Evolutionary conservation across 352 stramenopile genomes (phyloP), one percentile per base, ranked within the genome.

Genomic region (Globisporangium megalacanthum): DNA sequence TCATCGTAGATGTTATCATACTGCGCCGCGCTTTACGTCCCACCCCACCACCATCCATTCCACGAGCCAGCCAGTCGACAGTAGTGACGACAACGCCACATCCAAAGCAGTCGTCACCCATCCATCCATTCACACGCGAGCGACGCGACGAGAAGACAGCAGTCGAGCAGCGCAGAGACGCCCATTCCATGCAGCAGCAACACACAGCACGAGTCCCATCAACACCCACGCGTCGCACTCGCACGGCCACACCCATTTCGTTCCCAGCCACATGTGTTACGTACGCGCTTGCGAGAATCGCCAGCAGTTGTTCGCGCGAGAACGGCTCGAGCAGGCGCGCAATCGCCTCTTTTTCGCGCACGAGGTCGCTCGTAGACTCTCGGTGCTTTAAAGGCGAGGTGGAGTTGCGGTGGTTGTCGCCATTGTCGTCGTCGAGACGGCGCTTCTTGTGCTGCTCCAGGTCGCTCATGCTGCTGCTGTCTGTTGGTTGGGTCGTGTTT

Each of bases 241-340:
- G 49, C 20, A 56, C 9, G 54, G 7, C 51, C 53, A 19, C 35
- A 60, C 37, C 47, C 8, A 61, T 39, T 52, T 37, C 37, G 25
- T 45, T n/a, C 14, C 47, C 13, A 62, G 36, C 41, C 20, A 60
- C 42, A 49, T 29, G 19, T 47, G 19, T 35, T 19, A 73, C 74
- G 62, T 89, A 92, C 82, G 79, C 82, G 52, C 65, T 75, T 36
- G 77, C 62, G 54, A 92, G 62, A 55, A 89, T 88, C 64, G 81
- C 75, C 41, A 86, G 41, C 42, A 92, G 58, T 59, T 89, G 74
- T 37, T 88, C 73, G 47, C 73, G 64, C 48, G 82, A 69, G 39
- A 89, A 84, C 2, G 77, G 68, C 53, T 73, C 65, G 11, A 92
- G 61, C 11, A 92, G 64, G 61, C 66, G 68, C n/a, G 56, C 56